Conservation (phyloP, 495 filamentous ascomycete species). For the Hyphodiscus hymeniophilus region DNA sequence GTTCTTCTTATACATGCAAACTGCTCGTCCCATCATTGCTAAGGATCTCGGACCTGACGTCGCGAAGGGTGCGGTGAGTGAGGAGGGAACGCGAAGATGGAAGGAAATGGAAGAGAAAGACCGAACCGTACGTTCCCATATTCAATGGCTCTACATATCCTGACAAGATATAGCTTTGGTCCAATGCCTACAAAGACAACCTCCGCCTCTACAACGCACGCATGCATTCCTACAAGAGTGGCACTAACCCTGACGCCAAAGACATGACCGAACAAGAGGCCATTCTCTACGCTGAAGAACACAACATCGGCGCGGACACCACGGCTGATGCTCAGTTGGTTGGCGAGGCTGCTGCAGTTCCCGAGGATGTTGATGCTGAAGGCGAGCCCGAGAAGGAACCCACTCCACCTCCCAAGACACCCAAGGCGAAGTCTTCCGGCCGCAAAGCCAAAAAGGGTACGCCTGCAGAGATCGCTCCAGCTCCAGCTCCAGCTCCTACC, state of each 20-base stretch:
- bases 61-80: constrained; percentile 69
- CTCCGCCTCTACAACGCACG: constrained; percentile 64
- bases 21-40: constrained; percentile 67
- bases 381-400: constrained; percentile 44
- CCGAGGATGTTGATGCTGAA: constrained; percentile 49
- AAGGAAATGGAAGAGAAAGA: constrained; percentile 59
- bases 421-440: constrained; percentile 34
- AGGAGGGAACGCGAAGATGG: constrained; percentile 80
- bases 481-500: constrained; percentile 21
- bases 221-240: constrained; percentile 63
- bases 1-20: constrained; percentile 88
- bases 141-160: background rate
- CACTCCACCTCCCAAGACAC: constrained; percentile 39
- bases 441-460: constrained; percentile 38
- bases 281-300: constrained; percentile 45
- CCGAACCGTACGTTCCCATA: constrained; percentile 53
- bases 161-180: constrained; percentile 51
- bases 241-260: constrained; percentile 49
- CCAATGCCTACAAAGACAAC: constrained; percentile 66
- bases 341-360: constrained; percentile 36
- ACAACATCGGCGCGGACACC: constrained; percentile 29
- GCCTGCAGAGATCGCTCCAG: constrained; percentile 26
- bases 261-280: constrained; percentile 53
- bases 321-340: constrained; percentile 18
- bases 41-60: constrained; percentile 61